phyloP scores from a whole-genome alignment of 1,284 basidiomycete genomes.

The Microbotryomycetes sp. region DNA sequence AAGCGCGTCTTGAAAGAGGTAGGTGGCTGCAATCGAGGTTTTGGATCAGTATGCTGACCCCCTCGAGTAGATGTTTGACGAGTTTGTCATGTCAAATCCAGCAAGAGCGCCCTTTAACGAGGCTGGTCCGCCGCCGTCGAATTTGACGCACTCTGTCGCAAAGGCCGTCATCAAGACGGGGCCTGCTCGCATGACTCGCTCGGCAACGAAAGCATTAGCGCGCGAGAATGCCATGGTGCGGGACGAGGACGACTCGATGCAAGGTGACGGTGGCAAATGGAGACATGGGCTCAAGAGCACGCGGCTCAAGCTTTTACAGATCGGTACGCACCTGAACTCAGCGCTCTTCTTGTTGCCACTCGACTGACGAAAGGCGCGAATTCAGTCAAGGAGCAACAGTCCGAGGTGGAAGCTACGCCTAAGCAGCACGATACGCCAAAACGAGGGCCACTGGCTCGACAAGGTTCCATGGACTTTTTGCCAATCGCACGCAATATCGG shows the following conservation, averaged over 20 bases:
- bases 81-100: slow-evolving; percentile 10
- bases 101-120: slow-evolving; percentile 13
- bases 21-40: neutral
- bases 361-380: neutral
- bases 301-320: slow-evolving; percentile 13
- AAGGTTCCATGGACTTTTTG: slow-evolving; percentile 29
- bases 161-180: slow-evolving; percentile 12
- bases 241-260: neutral
- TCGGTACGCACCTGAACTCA: slow-evolving; percentile 10
- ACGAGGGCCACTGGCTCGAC: slow-evolving; percentile 9
- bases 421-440: slow-evolving; percentile 22
- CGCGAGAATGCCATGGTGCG: neutral
- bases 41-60: neutral
- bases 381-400: slow-evolving; percentile 19
- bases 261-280: slow-evolving; percentile 8
- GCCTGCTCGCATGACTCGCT: neutral
- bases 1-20: slow-evolving; percentile 16
- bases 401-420: slow-evolving; percentile 14
- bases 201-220: neutral
- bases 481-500: slow-evolving; percentile 10
- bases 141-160: slow-evolving; percentile 26
- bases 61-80: slow-evolving; percentile 11
- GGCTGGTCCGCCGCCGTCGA: slow-evolving; percentile 19
- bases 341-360: neutral
- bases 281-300: slow-evolving; percentile 19